Evolutionary conservation across 306 rosid species (phyloP).

Genomic region (Fragaria vesca): DNA sequence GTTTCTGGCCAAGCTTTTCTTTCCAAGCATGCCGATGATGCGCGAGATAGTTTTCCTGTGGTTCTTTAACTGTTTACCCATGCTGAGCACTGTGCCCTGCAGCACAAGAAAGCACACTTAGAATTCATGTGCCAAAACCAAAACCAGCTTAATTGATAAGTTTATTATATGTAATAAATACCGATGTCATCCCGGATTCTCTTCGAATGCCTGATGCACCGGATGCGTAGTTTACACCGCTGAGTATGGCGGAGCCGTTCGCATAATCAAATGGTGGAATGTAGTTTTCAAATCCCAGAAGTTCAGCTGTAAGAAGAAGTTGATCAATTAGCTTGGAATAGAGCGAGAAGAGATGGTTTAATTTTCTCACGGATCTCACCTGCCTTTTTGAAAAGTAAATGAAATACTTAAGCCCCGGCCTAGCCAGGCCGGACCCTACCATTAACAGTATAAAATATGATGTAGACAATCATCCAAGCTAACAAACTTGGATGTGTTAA

Average conservation of each 20-base stretch:
- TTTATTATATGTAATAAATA: not conserved
- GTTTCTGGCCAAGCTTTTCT: not conserved
- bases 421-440: too few species aligned
- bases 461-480: not conserved
- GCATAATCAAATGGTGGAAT: constrained; percentile 54
- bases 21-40: constrained; percentile 22
- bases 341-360: not conserved
- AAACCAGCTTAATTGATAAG: not conserved
- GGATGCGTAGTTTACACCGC: constrained; percentile 78
- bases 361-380: not conserved
- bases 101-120: not conserved
- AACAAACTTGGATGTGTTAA: too few species aligned
- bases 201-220: constrained; percentile 56
- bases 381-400: not conserved
- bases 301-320: constrained; percentile 42
- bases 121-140: not conserved
- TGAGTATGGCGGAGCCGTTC: constrained; percentile 14
- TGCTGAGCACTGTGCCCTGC: constrained; percentile 49
- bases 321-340: not conserved
- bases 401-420: too few species aligned
- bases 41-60: constrained; percentile 33
- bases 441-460: too few species aligned
- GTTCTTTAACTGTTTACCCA: constrained; percentile 37
- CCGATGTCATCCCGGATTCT: constrained; percentile 40
- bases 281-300: constrained; percentile 48